A percentile compares a stretch with the other conserved stretches of the same genome.
Evolutionary conservation across 164 flowering plant genomes (phyloP).

Genomic region (Buxus sempervirens): DNA sequence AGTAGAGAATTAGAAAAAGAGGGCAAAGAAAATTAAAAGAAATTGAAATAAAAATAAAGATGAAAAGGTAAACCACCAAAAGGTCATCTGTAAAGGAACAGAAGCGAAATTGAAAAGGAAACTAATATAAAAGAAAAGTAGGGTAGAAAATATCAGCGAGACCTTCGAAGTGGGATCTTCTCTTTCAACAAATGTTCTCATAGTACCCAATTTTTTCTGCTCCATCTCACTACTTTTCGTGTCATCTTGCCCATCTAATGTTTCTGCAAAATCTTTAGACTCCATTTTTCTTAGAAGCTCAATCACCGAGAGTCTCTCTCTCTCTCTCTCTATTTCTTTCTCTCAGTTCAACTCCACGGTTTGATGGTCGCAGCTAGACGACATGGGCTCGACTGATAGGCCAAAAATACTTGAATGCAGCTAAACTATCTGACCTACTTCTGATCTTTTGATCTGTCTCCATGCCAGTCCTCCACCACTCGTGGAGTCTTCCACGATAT

Average conservation of each 20-base stretch:
- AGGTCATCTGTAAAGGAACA: too few species aligned
- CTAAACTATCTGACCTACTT: too few species aligned
- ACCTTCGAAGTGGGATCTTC: conserved; percentile 48
- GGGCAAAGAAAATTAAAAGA: neutral
- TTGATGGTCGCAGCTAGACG: too few species aligned
- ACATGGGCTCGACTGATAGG: too few species aligned
- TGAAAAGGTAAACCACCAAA: too few species aligned
- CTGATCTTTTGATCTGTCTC: too few species aligned
- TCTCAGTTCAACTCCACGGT: too few species aligned
- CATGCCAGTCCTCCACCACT: too few species aligned
- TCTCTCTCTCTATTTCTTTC: too few species aligned
- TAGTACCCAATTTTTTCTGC: conserved; percentile 26
- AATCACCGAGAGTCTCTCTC: neutral
- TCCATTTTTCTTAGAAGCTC: neutral
- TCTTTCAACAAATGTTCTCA: conserved; percentile 35
- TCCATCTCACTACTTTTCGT: conserved; percentile 17
- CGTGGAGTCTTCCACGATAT: too few species aligned
- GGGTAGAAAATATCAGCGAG: too few species aligned
- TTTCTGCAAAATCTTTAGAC: neutral
- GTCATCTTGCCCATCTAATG: neutral
- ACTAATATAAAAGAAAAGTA: neutral
- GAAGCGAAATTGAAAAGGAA: neutral
- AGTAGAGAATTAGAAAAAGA: neutral
- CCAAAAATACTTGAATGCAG: too few species aligned
- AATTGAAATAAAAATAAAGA: neutral